Conservation (phyloP, 352 stramenopile genomes). For the Pythium sukuiense region DNA sequence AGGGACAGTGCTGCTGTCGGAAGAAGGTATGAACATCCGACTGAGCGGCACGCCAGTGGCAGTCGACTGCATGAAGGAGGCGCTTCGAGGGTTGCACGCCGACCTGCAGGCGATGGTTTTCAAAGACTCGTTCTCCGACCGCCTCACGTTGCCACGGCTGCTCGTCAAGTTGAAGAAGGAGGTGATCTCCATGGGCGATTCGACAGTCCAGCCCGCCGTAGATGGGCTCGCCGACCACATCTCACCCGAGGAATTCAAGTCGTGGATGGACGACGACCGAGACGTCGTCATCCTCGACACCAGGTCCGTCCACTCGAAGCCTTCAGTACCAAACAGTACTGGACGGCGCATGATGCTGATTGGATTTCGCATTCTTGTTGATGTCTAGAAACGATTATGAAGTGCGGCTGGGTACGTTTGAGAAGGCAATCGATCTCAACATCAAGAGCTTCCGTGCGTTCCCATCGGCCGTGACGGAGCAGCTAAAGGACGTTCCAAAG, state of each 20-base stretch:
- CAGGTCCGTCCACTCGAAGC: conserved; percentile 28
- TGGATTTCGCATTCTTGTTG: not conserved
- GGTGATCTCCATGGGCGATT: conserved; percentile 72
- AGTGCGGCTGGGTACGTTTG: conserved; percentile 70
- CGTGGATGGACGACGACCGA: conserved; percentile 62
- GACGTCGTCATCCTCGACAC: conserved; percentile 73
- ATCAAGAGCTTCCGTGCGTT: conserved; percentile 76
- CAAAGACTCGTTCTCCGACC: conserved; percentile 61
- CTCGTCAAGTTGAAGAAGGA: conserved; percentile 77
- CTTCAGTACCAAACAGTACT: not conserved
- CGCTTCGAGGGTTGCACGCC: conserved; percentile 38
- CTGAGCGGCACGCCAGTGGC: conserved; percentile 47
- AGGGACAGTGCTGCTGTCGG: conserved; percentile 66
- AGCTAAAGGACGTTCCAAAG: conserved; percentile 55
- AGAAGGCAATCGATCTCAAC: conserved; percentile 65
- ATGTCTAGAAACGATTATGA: conserved; percentile 69
- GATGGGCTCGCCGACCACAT: conserved; percentile 60
- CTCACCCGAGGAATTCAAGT: conserved; percentile 61
- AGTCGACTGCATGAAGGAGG: conserved; percentile 49
- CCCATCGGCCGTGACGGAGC: conserved; percentile 35
- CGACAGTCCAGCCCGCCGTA: conserved; percentile 40
- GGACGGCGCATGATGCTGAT: not conserved
- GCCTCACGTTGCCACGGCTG: conserved; percentile 62
- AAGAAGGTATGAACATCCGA: conserved; percentile 69
- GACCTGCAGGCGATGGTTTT: conserved; percentile 53